These are phyloP conservation scores for Colletotrichum plurivorum DNA, from an alignment of 2,329 filamentous ascomycete genomes.

Conservation along the genomic window DNA sequence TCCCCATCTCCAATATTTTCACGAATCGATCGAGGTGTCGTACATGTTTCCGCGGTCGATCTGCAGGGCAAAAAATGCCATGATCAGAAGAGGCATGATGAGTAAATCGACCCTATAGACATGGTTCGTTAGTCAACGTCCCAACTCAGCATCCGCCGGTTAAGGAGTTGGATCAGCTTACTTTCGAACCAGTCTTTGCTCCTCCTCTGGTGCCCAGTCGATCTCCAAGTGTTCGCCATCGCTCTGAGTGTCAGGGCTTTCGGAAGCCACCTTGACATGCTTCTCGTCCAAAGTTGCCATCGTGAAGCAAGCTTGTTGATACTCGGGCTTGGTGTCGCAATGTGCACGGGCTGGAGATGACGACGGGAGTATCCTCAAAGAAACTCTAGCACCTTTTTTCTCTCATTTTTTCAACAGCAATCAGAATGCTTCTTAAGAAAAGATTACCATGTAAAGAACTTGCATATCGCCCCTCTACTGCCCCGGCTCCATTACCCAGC, in stretches of 20 bases:
- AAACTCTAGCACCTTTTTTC: not conserved
- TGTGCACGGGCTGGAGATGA: too few relatives aligned
- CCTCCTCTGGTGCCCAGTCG: constrained; percentile 48
- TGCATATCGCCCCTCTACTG: constrained; percentile 1
- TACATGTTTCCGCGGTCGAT: constrained; percentile 54
- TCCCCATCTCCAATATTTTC: not conserved
- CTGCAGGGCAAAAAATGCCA: constrained; percentile 62
- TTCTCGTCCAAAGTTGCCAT: constrained; percentile 26
- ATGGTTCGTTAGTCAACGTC: not conserved
- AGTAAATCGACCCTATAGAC: constrained; percentile 58
- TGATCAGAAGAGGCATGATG: constrained; percentile 61
- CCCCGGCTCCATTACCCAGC: not conserved
- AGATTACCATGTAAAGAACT: not conserved
- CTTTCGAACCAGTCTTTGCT: constrained; percentile 47
- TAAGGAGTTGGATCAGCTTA: constrained; percentile 28
- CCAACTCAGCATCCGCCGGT: not conserved
- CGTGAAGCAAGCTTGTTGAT: not conserved
- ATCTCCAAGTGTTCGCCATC: constrained; percentile 14
- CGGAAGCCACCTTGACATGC: constrained; percentile 13
- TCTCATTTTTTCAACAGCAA: not conserved
- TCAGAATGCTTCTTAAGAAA: constrained; percentile 3
- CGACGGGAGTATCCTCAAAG: not conserved
- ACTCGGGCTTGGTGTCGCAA: not conserved
- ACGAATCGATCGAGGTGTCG: not conserved
- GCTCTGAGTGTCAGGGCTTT: constrained; percentile 25